These are phyloP conservation scores for Berberis thunbergii DNA, from an alignment of 164 flowering plant genomes.

Conservation along the genomic window DNA sequence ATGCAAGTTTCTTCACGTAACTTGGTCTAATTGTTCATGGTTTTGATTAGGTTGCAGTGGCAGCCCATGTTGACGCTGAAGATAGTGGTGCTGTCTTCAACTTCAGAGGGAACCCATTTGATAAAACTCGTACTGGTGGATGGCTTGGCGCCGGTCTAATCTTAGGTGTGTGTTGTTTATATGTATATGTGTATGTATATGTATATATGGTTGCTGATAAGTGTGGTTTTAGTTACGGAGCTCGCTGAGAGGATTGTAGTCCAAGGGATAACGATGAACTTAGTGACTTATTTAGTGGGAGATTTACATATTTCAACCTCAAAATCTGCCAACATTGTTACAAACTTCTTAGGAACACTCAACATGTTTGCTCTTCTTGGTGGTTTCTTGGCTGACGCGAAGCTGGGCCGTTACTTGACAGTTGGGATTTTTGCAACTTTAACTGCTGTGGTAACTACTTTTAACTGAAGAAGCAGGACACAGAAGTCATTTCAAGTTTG, in stretches of 20 bases:
- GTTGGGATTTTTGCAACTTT: conserved; percentile 51
- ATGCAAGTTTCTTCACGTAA: too few species aligned
- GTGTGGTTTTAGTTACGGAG: conserved; percentile 46
- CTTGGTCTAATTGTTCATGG: too few species aligned
- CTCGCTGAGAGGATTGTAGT: conserved; percentile 80
- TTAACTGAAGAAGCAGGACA: not conserved
- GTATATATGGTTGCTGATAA: not conserved
- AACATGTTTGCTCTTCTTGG: conserved; percentile 70
- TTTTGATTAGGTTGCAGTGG: conserved; percentile 37
- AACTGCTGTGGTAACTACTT: conserved; percentile 47
- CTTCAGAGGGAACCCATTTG: conserved; percentile 56
- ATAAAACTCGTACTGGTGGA: conserved; percentile 69
- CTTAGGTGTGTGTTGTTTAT: conserved; percentile 33
- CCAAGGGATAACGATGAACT: conserved; percentile 82
- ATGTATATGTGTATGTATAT: not conserved
- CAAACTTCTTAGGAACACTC: conserved; percentile 89
- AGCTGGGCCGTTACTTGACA: conserved; percentile 74
- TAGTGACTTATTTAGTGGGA: conserved; percentile 76
- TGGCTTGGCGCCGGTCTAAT: conserved; percentile 93
- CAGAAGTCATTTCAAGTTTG: not conserved
- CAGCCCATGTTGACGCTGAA: conserved; percentile 18
- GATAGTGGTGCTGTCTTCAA: conserved; percentile 37
- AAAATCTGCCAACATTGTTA: conserved; percentile 76
- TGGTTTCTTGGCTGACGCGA: conserved; percentile 89
- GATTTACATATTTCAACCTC: conserved; percentile 68